Base-by-base conservation (phyloP, 352 stramenopile genomes). In the Pythium vanterpoolii region DNA sequence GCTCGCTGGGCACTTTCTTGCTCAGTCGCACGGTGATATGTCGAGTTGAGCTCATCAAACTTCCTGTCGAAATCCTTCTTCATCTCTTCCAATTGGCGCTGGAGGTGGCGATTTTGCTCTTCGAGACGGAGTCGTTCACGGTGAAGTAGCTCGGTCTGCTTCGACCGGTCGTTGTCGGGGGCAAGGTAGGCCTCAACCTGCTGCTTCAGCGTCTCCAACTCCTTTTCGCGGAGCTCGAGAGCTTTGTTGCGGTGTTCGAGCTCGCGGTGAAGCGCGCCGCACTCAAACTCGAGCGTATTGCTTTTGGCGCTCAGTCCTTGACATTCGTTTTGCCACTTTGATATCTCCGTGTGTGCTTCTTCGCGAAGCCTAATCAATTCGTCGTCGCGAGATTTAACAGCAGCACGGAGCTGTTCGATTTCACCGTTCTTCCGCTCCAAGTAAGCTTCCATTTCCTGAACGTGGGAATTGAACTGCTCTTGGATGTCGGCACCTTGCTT, bases 151-250 rank as follows among this genome's bases (percentile, higher is more conserved):
- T 89, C 75, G 19, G 77, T 62, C 60, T 89, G 71, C 58, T 79
- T 85, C 14, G 48, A 77, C 13, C 62, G 64, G 18, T 89, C 78
- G 27, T 78, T 79, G 44, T 83, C 66, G 2, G 77, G 73, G n/a
- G 75, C 76, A 28, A 83, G 34, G 46, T 83, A 83, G 10, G 76
- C 70, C 50, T 76, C 67, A 33, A 87, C 77, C 43, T 86, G 80
- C 3, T 76, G 69, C 40, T 68, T 80, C 44, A 88, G 56, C 18
- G 74, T 66, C 3, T 66, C 60, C 18, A 74, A 74, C 52, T 90
- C 76, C 52, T 77, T 86, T 16, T 71, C 71, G 26, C 72, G 72
- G 14, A 73, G 36, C 24, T 85, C 78, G 8, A 87, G 50, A 24
- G 86, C 76, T 55, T 86, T 71, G 19, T 73, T 53, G 54, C 61